Evolutionary conservation across 495 filamentous ascomycete genomes (phyloP).

Genomic region (Penicillium chermesinum): DNA sequence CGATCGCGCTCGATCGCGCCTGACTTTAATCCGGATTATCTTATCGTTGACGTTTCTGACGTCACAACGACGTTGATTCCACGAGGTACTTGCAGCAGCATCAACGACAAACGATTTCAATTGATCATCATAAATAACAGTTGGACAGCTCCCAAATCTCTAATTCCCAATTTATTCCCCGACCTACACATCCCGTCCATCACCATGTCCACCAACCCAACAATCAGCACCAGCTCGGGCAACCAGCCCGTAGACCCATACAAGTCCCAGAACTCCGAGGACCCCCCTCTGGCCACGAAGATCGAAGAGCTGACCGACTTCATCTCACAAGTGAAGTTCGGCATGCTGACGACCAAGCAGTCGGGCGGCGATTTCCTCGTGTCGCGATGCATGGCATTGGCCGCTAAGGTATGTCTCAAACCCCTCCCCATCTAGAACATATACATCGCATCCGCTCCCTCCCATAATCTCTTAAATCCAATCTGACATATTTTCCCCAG

Average conservation of each 20-base stretch:
- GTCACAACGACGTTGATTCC: constrained; percentile 24
- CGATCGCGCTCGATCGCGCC: background rate
- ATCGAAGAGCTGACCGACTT: constrained; percentile 69
- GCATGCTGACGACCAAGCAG: constrained; percentile 67
- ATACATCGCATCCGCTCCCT: too few relatives aligned
- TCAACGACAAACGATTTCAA: too few relatives aligned
- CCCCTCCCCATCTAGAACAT: too few relatives aligned
- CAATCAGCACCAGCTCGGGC: constrained; percentile 58
- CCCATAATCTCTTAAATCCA: background rate
- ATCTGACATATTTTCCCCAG: constrained; percentile 30
- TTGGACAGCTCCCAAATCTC: too few relatives aligned
- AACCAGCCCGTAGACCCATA: constrained; percentile 72
- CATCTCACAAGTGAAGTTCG: constrained; percentile 68
- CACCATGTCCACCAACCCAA: constrained; percentile 28
- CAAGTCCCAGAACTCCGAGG: constrained; percentile 63
- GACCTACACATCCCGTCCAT: too few relatives aligned
- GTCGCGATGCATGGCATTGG: constrained; percentile 85
- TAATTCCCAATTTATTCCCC: too few relatives aligned
- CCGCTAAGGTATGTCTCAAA: constrained; percentile 59
- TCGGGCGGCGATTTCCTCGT: constrained; percentile 66
- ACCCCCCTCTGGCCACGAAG: constrained; percentile 65
- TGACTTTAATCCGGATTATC: constrained; percentile 18
- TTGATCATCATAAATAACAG: too few relatives aligned
- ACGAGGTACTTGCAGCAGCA: too few relatives aligned
- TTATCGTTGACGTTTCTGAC: constrained; percentile 30